Percentiles rank a stretch among this genome's conserved stretches.
phyloP scores from a whole-genome alignment of 371 early-diverging fungal genomes.

The Saksenaea oblongispora region DNA sequence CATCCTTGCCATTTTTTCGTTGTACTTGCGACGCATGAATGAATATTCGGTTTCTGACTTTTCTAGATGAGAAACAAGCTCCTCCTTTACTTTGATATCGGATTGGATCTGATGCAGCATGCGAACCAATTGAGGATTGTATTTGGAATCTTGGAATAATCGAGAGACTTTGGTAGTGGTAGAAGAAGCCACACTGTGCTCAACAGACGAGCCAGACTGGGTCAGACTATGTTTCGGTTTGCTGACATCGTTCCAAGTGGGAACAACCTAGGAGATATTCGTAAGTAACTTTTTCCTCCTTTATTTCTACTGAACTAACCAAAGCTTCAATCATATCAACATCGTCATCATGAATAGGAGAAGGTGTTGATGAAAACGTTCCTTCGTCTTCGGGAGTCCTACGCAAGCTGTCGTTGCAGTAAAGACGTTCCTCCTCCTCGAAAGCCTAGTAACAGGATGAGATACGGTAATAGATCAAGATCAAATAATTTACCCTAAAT shows the following conservation, averaged over 20 bases:
- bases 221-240: conserved; percentile 1
- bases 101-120: conserved; percentile 71
- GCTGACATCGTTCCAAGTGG: conserved; percentile 38
- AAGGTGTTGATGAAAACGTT: conserved; percentile 37
- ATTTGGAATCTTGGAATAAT: conserved; percentile 9
- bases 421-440: conserved; percentile 40
- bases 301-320: conserved; percentile 6
- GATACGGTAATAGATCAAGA: not conserved
- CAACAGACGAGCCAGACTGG: conserved; percentile 1
- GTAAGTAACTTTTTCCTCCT: not conserved
- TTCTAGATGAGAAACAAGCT: conserved; percentile 57
- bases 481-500: conserved; percentile 10
- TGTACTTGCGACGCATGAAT: conserved; percentile 69
- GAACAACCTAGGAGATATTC: conserved; percentile 28
- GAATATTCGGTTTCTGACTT: conserved; percentile 57
- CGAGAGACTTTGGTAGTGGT: conserved; percentile 10
- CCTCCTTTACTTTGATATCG: conserved; percentile 70
- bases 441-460: conserved; percentile 17
- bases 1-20: conserved; percentile 63
- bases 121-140: conserved; percentile 44
- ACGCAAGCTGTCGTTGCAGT: conserved; percentile 24
- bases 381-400: conserved; percentile 38
- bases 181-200: conserved; percentile 3
- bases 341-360: conserved; percentile 32
- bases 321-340: conserved; percentile 40